Percentiles rank a stretch among this genome's conserved stretches.
Evolutionary conservation across 2,329 filamentous ascomycete genomes (phyloP).

Genomic region (Aureobasidium lini): DNA sequence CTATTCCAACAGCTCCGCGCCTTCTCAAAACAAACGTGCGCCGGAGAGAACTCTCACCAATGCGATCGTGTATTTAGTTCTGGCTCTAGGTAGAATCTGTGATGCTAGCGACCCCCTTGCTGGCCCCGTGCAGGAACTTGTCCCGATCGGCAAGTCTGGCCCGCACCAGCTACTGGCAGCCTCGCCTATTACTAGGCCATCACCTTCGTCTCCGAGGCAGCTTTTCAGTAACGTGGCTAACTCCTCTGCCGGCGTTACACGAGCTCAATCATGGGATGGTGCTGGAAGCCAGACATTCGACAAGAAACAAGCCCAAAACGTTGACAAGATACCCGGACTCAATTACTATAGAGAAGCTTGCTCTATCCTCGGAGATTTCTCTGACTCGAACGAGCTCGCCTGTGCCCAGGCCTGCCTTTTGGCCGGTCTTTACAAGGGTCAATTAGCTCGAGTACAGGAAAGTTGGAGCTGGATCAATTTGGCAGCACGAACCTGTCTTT

Average conservation of each 20-base stretch:
- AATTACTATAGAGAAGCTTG: conserved; percentile 83
- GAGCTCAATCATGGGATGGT: conserved; percentile 25
- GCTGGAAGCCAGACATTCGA: conserved; percentile 17
- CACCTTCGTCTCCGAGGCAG: conserved; percentile 33
- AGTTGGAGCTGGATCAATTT: conserved; percentile 62
- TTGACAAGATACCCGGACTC: conserved; percentile 81
- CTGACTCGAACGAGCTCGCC: conserved; percentile 69
- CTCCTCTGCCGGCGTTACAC: conserved; percentile 5
- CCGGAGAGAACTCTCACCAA: conserved; percentile 53
- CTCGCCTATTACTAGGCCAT: conserved; percentile 25
- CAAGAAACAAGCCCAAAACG: conserved; percentile 25
- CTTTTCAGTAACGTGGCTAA: conserved; percentile 20
- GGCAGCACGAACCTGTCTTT: conserved; percentile 18
- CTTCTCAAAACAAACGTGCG: background rate
- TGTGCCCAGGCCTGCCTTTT: conserved; percentile 81
- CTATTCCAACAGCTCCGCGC: background rate
- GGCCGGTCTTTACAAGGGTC: conserved; percentile 81
- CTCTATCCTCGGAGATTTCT: conserved; percentile 75
- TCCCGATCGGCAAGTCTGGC: conserved; percentile 8
- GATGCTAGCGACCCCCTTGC: conserved; percentile 44
- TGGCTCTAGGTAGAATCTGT: conserved; percentile 83
- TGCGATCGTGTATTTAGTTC: conserved; percentile 71
- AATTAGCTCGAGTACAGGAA: conserved; percentile 77
- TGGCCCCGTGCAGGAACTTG: conserved; percentile 47
- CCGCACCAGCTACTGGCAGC: conserved; percentile 19